Evolutionary conservation across 768 basidiomycete species (phyloP).

Genomic region (Mycena maculata): DNA sequence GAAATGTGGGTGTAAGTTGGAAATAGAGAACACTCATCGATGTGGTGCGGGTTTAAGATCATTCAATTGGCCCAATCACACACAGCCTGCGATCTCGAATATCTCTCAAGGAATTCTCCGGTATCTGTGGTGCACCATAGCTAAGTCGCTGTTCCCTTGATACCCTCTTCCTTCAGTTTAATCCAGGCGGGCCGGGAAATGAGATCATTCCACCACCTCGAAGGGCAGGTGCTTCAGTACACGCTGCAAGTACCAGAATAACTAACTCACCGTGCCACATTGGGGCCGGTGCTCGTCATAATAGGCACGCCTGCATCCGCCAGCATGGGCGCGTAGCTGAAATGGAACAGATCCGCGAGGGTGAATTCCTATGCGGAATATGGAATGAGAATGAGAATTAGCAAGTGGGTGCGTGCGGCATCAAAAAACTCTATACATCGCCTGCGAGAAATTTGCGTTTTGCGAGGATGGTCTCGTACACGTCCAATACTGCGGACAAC

Average conservation of each 20-base stretch:
- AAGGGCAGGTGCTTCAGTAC: background rate
- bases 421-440: background rate
- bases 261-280: background rate
- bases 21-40: background rate
- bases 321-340: no score
- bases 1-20: background rate
- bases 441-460: no score
- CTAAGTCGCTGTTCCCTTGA: background rate
- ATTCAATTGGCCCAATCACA: background rate
- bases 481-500: background rate
- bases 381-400: background rate
- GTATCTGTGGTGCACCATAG: background rate
- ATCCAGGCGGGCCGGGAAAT: background rate
- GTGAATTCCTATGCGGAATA: no score
- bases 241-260: background rate
- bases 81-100: background rate
- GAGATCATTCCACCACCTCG: background rate
- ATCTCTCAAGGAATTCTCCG: background rate
- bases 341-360: no score
- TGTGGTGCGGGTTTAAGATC: background rate
- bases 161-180: background rate
- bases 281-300: background rate
- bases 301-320: background rate
- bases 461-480: background rate
- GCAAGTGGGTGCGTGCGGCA: background rate